A percentile compares a stretch with the other conserved stretches of the same genome.
Evolutionary conservation across 768 basidiomycete species (phyloP).

Genomic region (Tulasnella sp.): DNA sequence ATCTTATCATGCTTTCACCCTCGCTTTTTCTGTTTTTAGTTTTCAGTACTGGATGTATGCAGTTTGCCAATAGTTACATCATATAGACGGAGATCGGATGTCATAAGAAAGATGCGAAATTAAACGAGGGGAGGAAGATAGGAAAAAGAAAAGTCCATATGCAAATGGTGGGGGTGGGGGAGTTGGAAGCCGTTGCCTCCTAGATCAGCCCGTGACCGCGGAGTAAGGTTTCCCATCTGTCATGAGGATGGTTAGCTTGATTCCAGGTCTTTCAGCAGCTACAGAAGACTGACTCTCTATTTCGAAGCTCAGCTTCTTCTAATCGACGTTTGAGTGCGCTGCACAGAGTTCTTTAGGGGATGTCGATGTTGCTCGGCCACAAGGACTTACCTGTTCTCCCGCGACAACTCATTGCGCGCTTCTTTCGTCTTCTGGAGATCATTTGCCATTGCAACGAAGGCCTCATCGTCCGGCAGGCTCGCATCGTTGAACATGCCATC

Average conservation of each 20-base stretch:
- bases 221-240: conserved; percentile 65
- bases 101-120: conserved; percentile 5
- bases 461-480: conserved; percentile 75
- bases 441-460: conserved; percentile 69
- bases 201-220: conserved; percentile 46
- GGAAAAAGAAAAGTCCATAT: background rate
- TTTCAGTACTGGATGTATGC: conserved; percentile 6
- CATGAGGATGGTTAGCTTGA: conserved; percentile 28
- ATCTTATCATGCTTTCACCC: background rate
- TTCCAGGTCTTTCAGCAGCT: background rate
- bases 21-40: background rate
- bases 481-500: conserved; percentile 86
- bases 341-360: background rate
- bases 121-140: background rate
- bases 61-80: conserved; percentile 10
- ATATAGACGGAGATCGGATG: background rate
- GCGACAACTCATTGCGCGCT: conserved; percentile 61
- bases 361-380: conserved; percentile 19
- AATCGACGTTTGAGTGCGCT: conserved; percentile 56
- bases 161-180: too few species aligned
- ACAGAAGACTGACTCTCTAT: conserved; percentile 52
- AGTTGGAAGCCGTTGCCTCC: conserved; percentile 31
- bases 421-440: conserved; percentile 76
- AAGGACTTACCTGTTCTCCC: conserved; percentile 72
- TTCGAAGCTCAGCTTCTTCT: conserved; percentile 66